Percentiles rank a stretch among this genome's conserved stretches.
Conservation (phyloP, 2,329 filamentous ascomycete species). For the Biscogniauxia mediterranea region DNA sequence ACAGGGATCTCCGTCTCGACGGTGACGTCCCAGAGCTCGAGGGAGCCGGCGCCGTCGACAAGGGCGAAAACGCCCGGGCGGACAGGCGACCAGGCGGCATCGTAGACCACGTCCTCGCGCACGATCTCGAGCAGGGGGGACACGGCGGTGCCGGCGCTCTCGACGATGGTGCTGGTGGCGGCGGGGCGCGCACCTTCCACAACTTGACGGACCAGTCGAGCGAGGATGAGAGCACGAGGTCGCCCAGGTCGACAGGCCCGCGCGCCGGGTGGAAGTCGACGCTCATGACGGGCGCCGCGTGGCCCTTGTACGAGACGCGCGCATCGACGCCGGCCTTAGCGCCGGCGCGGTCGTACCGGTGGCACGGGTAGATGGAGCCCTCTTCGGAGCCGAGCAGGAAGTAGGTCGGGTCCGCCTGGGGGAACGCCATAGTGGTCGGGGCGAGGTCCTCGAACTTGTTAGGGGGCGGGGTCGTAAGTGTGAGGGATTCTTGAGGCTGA, state of each 20-base stretch:
- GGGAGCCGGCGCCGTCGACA: slow-evolving; percentile 86
- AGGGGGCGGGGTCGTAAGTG: slow-evolving; percentile 80
- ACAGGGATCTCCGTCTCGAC: slow-evolving; percentile 91
- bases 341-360: slow-evolving; percentile 94
- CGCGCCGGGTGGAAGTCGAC: slow-evolving; percentile 92
- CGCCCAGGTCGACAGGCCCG: slow-evolving; percentile 90
- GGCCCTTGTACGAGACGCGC: slow-evolving; percentile 82
- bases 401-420: slow-evolving; percentile 91
- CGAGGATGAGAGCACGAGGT: slow-evolving; percentile 86
- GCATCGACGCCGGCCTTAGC: slow-evolving; percentile 94
- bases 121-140: slow-evolving; percentile 83
- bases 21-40: slow-evolving; percentile 95
- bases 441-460: slow-evolving; percentile 92
- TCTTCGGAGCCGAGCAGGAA: slow-evolving; percentile 97
- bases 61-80: slow-evolving; percentile 93
- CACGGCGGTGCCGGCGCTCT: slow-evolving; percentile 50
- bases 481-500: slow-evolving; percentile 90
- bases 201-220: slow-evolving; percentile 97
- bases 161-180: slow-evolving; percentile 61
- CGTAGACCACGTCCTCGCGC: slow-evolving; percentile 95
- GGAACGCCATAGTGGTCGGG: slow-evolving; percentile 92
- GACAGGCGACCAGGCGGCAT: slow-evolving; percentile 90
- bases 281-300: slow-evolving; percentile 92
- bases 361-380: slow-evolving; percentile 92
- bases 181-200: slow-evolving; percentile 87